Evolutionary conservation across 441 rosid species (phyloP), one percentile per base, ranked within the genome.

Genomic region (Euphorbia celastroides): DNA sequence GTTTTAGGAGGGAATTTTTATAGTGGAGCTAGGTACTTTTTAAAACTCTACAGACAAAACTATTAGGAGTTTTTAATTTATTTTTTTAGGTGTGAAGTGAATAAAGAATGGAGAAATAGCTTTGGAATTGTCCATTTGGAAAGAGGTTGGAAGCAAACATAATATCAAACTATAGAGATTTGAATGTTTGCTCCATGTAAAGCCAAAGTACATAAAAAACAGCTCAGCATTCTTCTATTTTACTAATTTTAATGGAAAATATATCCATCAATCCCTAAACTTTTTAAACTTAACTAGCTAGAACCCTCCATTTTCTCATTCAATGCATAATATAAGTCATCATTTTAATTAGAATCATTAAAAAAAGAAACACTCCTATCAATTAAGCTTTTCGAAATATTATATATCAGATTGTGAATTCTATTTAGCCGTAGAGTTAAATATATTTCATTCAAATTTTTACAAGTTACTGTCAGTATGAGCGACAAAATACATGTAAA

Each of bases 101-200:
- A 67, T 32, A 59, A 46, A 67, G 36, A 52, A 50, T 58, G 50
- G 46, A 19, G 41, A 68, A 58, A 28, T 62, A 64, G 58, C 57
- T 67, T 61, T 54, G 67, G 62, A 8, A 23, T 74, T 70, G 60
- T 69, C 27, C 80, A 72, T 51, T 60, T 66, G 86, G 86, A 80
- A 81, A 81, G 81, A 76, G 75, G 72, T 78, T 56, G 82, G 86
- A 77, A 82, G 79, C 67, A 25, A 34, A 63, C 74, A 55, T 30
- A 64, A 66, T 31, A 71, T 72, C 65, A 74, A 36, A 59, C 7
- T 57, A 64, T 30, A 70, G 12, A 73, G 79, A 81, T 70, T 77
- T 59, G 70, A 69, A 64, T 56, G 80, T 68, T 44, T 67, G 70
- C 74, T 54, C 28, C 36, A 48, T 63, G 76, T 46, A 68, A 62